Conservation (phyloP, 371 early-diverging fungal species). For the Mucor circinelloides region DNA sequence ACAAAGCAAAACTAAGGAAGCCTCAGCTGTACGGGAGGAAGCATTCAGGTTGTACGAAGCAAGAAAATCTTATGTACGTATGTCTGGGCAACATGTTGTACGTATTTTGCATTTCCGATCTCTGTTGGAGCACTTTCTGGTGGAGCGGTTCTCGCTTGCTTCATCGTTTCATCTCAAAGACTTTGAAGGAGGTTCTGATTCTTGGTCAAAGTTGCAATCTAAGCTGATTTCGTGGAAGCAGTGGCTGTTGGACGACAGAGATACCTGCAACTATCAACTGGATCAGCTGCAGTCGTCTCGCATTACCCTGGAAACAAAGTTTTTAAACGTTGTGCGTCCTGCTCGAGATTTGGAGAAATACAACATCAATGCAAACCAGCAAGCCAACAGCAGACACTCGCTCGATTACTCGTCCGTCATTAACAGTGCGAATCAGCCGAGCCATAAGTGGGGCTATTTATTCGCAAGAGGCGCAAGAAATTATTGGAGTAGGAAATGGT, state of each 20-base stretch:
- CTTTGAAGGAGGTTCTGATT: slow-evolving; percentile 35
- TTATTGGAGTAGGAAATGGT: slow-evolving; percentile 60
- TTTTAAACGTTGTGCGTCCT: slow-evolving; percentile 37
- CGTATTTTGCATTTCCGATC: slow-evolving; percentile 48
- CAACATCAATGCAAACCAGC: slow-evolving; percentile 4
- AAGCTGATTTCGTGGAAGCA: slow-evolving; percentile 42
- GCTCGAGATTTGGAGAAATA: slow-evolving; percentile 37
- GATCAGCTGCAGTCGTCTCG: slow-evolving; percentile 24
- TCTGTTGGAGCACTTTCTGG: slow-evolving; percentile 41
- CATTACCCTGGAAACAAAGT: slow-evolving; percentile 33
- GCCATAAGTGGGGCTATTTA: slow-evolving; percentile 48
- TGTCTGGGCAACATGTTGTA: slow-evolving; percentile 51
- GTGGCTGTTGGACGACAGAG: slow-evolving; percentile 46
- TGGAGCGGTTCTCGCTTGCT: slow-evolving; percentile 42
- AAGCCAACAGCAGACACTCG: slow-evolving; percentile 27
- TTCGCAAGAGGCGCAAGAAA: slow-evolving; percentile 35
- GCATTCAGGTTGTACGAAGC: slow-evolving; percentile 69
- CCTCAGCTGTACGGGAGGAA: slow-evolving; percentile 68
- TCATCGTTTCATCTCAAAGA: slow-evolving; percentile 42
- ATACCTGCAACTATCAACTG: slow-evolving; percentile 45
- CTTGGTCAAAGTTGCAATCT: slow-evolving; percentile 41
- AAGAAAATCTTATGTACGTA: slow-evolving; percentile 64
- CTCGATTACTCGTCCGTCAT: slow-evolving; percentile 28
- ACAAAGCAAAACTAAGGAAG: slow-evolving; percentile 68
- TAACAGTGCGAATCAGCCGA: slow-evolving; percentile 10